phyloP scores from a whole-genome alignment of 495 filamentous ascomycete species.

The Chaetomium tenue region DNA sequence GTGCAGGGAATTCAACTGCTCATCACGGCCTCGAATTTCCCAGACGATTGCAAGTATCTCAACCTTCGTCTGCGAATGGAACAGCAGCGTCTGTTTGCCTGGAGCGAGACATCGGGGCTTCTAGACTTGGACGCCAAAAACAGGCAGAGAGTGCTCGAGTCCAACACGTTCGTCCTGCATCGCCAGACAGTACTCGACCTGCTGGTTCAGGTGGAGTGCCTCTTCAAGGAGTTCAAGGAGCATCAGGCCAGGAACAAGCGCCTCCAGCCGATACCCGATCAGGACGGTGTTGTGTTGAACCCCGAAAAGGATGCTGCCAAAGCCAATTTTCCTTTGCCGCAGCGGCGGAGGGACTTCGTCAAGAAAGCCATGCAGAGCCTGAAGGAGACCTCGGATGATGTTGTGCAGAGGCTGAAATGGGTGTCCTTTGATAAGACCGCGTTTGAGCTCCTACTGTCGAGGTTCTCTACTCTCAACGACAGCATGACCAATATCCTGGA shows the following conservation, averaged over 20 bases:
- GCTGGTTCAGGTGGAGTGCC: slow-evolving; percentile 45
- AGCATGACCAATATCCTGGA: slow-evolving; percentile 49
- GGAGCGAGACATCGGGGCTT: slow-evolving; percentile 48
- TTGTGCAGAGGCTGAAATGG: slow-evolving; percentile 38
- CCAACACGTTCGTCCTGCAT: slow-evolving; percentile 47
- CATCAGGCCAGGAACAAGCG: slow-evolving; percentile 38
- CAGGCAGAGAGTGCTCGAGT: slow-evolving; percentile 37
- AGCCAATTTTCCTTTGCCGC: slow-evolving; percentile 39
- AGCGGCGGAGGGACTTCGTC: slow-evolving; percentile 39
- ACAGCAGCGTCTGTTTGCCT: slow-evolving; percentile 48
- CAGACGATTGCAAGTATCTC: slow-evolving; percentile 45
- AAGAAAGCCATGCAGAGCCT: slow-evolving; percentile 43
- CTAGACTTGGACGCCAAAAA: slow-evolving; percentile 39
- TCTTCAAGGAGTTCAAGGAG: slow-evolving; percentile 48
- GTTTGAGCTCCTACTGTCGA: slow-evolving; percentile 42
- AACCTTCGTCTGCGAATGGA: slow-evolving; percentile 47
- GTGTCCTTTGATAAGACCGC: slow-evolving; percentile 46
- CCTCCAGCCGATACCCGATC: slow-evolving; percentile 34
- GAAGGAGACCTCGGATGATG: slow-evolving; percentile 34
- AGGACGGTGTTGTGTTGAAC: slow-evolving; percentile 31
- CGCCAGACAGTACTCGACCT: slow-evolving; percentile 46
- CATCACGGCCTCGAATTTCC: slow-evolving; percentile 43
- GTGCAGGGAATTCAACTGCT: slow-evolving; percentile 47
- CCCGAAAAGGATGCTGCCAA: slow-evolving; percentile 42
- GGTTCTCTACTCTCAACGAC: slow-evolving; percentile 45